Evolutionary conservation across 164 flowering plant species (phyloP), one percentile per base, ranked within the genome.

Genomic region (Magnolia officinalis): DNA sequence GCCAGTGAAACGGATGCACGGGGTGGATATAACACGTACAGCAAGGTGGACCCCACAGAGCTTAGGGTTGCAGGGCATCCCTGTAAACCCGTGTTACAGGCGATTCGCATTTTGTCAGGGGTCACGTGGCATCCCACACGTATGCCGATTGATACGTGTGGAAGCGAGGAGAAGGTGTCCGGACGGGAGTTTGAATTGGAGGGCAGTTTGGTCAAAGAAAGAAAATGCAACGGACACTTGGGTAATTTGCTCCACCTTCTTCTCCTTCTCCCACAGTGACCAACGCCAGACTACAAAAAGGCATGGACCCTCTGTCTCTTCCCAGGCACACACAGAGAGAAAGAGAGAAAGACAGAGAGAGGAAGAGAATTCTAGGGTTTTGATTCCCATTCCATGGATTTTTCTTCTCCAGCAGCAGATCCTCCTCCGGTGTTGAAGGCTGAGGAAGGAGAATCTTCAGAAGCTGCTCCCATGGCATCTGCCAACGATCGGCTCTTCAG

Each of bases 401-500:
- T 91, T 10, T 82, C 90, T 2, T 87, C 90, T 5, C 82, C 90
- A 26, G 89, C 86, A 63, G 37, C 71, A 4, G 77, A 75, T 50
- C 63, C 72, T 51, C 71, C 77, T 51, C 91, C 83, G 3, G 83
- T 76, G 18, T 49, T 81, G 80, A 88, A 88, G 75, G 61, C 82
- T 37, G 92, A 87, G 78, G 75, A 21, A 3, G 87, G 78, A 19
- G 90, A 84, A 76, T 73, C 74, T 26, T 80, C 88, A 21, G 92
- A 84, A 83, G 81, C 86, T 19, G 83, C 67, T 63, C 51, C 78
- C n/a, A 20, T 64, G 13, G 61, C 61, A 11, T 11, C 18, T 64
- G 82, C 81, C 19, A 83, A 76, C 63, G 87, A 89, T 80, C 87
- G 87, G 79, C 70, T 87, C 8, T 82, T 88, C 29, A 88, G 87